Percentiles rank a stretch among this genome's conserved stretches.
phyloP scores from a whole-genome alignment of 257 asterid species.

The Solanum medicagineum region DNA sequence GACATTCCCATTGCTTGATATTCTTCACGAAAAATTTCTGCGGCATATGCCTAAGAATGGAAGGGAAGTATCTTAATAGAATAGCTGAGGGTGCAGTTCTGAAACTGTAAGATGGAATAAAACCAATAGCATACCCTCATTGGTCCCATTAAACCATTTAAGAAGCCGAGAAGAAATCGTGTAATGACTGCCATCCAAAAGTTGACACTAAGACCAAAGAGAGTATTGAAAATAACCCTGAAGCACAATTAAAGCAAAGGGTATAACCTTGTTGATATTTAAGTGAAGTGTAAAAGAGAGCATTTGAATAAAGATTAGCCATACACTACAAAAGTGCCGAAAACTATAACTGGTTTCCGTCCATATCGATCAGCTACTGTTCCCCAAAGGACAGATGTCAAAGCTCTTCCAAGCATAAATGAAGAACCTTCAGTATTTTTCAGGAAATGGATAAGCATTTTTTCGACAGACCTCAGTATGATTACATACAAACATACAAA shows the following conservation, averaged over 20 bases:
- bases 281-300: neutral
- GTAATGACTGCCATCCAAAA: slow-evolving; percentile 72
- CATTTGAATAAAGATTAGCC: slow-evolving; percentile 16
- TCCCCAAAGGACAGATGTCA: slow-evolving; percentile 65
- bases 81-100: neutral
- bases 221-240: slow-evolving; percentile 78
- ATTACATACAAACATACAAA: neutral
- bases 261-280: neutral
- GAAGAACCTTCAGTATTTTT: slow-evolving; percentile 31
- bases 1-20: slow-evolving; percentile 52
- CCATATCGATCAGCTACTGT: slow-evolving; percentile 53
- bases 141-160: slow-evolving; percentile 72
- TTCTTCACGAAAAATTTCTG: slow-evolving; percentile 56
- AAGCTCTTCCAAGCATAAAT: slow-evolving; percentile 56
- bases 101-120: neutral
- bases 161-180: slow-evolving; percentile 68
- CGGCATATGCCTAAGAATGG: slow-evolving; percentile 54
- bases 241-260: neutral
- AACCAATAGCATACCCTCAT: slow-evolving; percentile 33
- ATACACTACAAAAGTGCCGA: slow-evolving; percentile 52
- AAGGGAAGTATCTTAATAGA: neutral
- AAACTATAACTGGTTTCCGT: slow-evolving; percentile 60
- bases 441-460: neutral
- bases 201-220: slow-evolving; percentile 70
- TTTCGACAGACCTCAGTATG: neutral